Evolutionary conservation across 768 basidiomycete species (phyloP).

Genomic region (Podaxis carcinomalis): DNA sequence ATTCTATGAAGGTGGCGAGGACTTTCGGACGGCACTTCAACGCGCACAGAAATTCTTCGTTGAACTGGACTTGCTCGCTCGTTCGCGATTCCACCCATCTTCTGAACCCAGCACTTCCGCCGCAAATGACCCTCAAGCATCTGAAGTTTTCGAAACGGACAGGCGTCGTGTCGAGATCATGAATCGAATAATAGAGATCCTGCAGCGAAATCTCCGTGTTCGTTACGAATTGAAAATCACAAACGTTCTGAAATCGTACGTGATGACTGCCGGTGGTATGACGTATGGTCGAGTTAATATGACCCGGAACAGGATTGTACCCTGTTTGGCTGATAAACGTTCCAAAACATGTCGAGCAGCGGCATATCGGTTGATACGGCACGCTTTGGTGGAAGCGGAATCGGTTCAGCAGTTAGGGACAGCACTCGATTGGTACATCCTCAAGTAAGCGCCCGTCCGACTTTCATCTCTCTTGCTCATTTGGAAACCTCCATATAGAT

Average conservation of each 20-base stretch:
- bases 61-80: constrained; percentile 45
- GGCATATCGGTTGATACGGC: constrained; percentile 80
- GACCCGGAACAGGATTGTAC: constrained; percentile 53
- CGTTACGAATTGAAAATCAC: constrained; percentile 68
- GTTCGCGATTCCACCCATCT: constrained; percentile 26
- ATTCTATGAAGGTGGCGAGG: constrained; percentile 40
- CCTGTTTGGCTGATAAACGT: constrained; percentile 70
- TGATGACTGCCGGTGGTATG: neutral
- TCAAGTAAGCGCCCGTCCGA: constrained; percentile 56
- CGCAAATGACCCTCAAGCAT: constrained; percentile 18
- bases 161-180: constrained; percentile 59
- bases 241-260: constrained; percentile 77
- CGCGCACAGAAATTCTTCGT: constrained; percentile 59
- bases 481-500: constrained; percentile 35
- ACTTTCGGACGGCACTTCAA: constrained; percentile 68
- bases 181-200: constrained; percentile 55
- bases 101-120: constrained; percentile 33
- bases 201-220: constrained; percentile 71
- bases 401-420: constrained; percentile 63
- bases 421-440: constrained; percentile 84
- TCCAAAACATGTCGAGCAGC: constrained; percentile 74
- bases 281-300: neutral
- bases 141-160: constrained; percentile 40
- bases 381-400: constrained; percentile 68
- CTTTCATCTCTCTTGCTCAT: constrained; percentile 4